These are phyloP conservation scores for Penicillium sp. DNA, from an alignment of 2,329 filamentous ascomycete genomes.

Conservation along the genomic window DNA sequence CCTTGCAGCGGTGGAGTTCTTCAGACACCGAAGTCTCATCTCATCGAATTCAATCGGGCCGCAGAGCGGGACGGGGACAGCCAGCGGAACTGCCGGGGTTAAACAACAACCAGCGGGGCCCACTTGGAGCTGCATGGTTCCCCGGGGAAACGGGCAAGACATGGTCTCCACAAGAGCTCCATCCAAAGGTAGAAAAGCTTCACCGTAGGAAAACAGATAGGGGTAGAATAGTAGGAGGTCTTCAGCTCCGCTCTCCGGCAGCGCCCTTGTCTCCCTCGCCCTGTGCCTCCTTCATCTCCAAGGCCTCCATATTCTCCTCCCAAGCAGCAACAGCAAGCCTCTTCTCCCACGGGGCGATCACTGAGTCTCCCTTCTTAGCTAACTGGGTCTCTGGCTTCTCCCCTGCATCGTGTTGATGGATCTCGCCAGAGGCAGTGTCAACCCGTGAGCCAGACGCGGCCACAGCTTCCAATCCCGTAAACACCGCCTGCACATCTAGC, in stretches of 20 bases:
- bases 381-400: constrained; percentile 32
- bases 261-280: constrained; percentile 8
- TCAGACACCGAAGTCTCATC: constrained; percentile 10
- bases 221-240: neutral
- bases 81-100: neutral
- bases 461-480: constrained; percentile 49
- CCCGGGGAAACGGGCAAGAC: constrained; percentile 3
- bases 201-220: neutral
- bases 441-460: constrained; percentile 30
- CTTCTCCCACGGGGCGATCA: constrained; percentile 33
- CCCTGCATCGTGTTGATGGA: constrained; percentile 3
- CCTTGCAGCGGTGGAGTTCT: constrained; percentile 18
- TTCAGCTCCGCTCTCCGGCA: constrained; percentile 23
- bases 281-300: constrained; percentile 32
- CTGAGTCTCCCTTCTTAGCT: constrained; percentile 29
- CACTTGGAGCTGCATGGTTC: neutral
- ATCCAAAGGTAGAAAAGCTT: neutral
- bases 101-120: constrained; percentile 4
- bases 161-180: neutral
- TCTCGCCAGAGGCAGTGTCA: constrained; percentile 15
- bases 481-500: constrained; percentile 62
- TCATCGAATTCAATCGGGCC: constrained; percentile 8
- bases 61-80: constrained; percentile 5
- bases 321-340: constrained; percentile 33
- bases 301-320: constrained; percentile 40